Evolutionary conservation across 768 basidiomycete genomes (phyloP), one percentile per base, ranked within the genome.

Genomic region (Saitozyma podzolica): DNA sequence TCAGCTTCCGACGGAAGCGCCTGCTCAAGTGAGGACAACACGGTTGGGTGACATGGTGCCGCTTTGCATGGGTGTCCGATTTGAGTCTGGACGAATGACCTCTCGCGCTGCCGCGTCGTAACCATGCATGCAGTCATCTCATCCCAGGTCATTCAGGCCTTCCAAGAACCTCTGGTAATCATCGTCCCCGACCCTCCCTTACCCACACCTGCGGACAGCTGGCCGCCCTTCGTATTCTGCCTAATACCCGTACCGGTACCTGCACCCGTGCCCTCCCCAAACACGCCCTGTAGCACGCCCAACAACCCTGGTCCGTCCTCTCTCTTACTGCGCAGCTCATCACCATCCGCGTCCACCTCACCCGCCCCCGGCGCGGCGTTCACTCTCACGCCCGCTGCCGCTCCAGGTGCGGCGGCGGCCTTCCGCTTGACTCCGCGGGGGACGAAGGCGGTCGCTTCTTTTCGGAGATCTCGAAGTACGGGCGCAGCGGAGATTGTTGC

Each of bases 391-490:
- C 59, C 55, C 29, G 42, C 39, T n/a, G 39, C 19, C n/a, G 55
- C 17, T 7, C 37, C 53, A 10, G 50, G 19, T 6, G 19, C 57
- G 10, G 56, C 60, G 5, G 67, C 56, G 63, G 84, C 88, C 79
- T 89, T 92, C 52, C 90, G 86, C 79, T 91, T 91, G 56, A 95
- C 80, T 3, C 89, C 83, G 1, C 87, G 77, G 4, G 96, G 96
- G 5, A 97, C 86, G 72, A 99, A 98, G 0, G 90, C 86, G 0
- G 92, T 95, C 9, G 90, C 89, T 78, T 99, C 96, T 79, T 92
- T 93, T 82, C 93, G 92, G 64, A 98, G 83, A 80, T 99, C 92
- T 13, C 95, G 89, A 55, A 99, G 80, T 75, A 92, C 84, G 5
- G 96, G 92, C 50, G 83, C 91, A 2, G 93, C 92, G 19, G 86